Evolutionary conservation across 1,284 basidiomycete species (phyloP).

Genomic region (Rhodotorula mucilaginosa): DNA sequence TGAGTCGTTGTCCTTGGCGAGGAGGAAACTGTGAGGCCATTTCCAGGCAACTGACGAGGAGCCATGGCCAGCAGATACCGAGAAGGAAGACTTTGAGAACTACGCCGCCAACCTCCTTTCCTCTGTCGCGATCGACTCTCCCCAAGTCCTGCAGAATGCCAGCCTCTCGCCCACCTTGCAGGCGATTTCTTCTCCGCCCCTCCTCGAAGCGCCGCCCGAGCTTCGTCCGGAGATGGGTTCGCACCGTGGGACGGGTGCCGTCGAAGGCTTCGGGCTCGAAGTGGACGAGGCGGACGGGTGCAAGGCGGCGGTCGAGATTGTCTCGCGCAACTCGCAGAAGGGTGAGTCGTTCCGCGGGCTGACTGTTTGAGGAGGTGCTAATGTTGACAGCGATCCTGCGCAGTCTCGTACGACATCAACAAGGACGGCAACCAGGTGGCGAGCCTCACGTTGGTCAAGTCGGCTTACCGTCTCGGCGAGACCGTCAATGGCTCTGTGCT

Average conservation of each 20-base stretch:
- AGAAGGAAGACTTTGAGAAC: conserved; percentile 34
- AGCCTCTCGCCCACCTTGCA: conserved; percentile 24
- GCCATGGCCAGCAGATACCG: conserved; percentile 4
- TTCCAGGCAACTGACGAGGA: not conserved
- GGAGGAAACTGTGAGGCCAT: not conserved
- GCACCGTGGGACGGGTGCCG: conserved; percentile 4
- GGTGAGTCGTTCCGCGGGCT: conserved; percentile 53
- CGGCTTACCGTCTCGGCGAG: conserved; percentile 82
- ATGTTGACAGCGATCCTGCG: not conserved
- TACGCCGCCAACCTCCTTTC: conserved; percentile 38
- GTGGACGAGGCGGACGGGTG: conserved; percentile 63
- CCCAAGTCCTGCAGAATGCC: conserved; percentile 24
- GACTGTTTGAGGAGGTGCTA: too few relatives aligned
- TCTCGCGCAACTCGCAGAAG: conserved; percentile 83
- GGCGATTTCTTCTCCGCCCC: conserved; percentile 13
- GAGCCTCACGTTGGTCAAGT: conserved; percentile 83
- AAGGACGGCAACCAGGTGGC: conserved; percentile 85
- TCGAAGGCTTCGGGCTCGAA: conserved; percentile 48
- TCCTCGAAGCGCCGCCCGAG: conserved; percentile 30
- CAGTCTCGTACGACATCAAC: conserved; percentile 87
- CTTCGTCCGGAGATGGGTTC: conserved; percentile 37
- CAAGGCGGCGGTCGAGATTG: conserved; percentile 82
- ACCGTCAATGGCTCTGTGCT: conserved; percentile 83
- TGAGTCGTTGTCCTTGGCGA: not conserved
- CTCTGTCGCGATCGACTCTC: conserved; percentile 28